Percentiles rank a stretch among this genome's conserved stretches.
phyloP scores from a whole-genome alignment of 2,329 filamentous ascomycete species.

The Cordyceps militaris region DNA sequence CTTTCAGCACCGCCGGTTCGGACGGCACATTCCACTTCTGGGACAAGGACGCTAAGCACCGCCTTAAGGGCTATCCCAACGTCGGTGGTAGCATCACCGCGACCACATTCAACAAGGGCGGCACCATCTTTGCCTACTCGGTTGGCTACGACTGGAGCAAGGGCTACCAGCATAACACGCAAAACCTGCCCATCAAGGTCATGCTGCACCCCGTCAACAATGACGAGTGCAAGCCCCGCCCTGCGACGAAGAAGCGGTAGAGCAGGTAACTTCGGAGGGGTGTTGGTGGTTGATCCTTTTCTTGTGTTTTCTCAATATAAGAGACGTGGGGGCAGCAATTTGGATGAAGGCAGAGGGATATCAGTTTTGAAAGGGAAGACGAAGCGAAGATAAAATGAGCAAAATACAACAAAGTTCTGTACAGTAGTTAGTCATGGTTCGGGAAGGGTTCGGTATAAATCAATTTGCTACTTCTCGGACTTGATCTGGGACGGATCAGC shows the following conservation, averaged over 20 bases:
- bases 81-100: constrained; percentile 82
- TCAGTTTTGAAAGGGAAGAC: not conserved
- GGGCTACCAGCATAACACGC: constrained; percentile 79
- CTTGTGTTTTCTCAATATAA: not conserved
- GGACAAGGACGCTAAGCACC: constrained; percentile 88
- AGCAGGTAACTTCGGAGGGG: not conserved
- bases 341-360: not conserved
- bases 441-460: not conserved
- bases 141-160: constrained; percentile 98
- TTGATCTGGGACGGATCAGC: no score
- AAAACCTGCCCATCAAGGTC: constrained; percentile 68
- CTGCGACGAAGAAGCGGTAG: constrained; percentile 53
- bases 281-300: not conserved
- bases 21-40: constrained; percentile 97
- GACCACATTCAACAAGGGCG: constrained; percentile 84
- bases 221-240: constrained; percentile 57
- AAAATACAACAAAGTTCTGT: constrained; percentile 1
- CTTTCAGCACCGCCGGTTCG: constrained; percentile 93
- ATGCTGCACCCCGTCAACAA: constrained; percentile 71
- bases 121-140: constrained; percentile 79
- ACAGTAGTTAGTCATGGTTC: constrained; percentile 8
- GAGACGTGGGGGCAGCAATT: not conserved
- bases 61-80: constrained; percentile 79
- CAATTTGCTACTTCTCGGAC: not conserved
- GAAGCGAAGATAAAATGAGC: not conserved